Evolutionary conservation across 2,329 filamentous ascomycete species (phyloP), one percentile per base, ranked within the genome.

Genomic region (Paecilomyces sp.): DNA sequence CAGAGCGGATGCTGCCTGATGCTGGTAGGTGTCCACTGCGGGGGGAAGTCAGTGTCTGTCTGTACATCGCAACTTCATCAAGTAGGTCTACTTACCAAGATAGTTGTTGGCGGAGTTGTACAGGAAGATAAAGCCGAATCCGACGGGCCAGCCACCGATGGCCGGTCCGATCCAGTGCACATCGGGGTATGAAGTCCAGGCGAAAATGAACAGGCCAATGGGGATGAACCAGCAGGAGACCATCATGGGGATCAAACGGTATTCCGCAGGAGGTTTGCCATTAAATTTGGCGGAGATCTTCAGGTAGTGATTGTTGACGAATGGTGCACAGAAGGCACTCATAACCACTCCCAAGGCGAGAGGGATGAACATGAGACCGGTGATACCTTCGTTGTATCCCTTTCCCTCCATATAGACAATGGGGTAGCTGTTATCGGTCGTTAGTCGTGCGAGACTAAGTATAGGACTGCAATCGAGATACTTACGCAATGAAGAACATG

Each of bases 311-410:
- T 84, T 88, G 81, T 96, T 95, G 69, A 96, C 85, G 0, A 88
- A 65, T 0, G 91, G 88, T 0, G 89, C 79, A 73, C 85, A 90
- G 12, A 76, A 68, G 15, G 90, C 88, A 1, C 88, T 89, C 51
- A 77, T 61, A 1, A 93, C 18, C 15, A 94, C 90, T 56, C 91
- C 91, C 18, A 94, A 77, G 7, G 90, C 90, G 54, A 94, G 73
- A 1, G 90, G 90, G 63, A 94, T 92, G 74, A 95, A 95, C 88
- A 94, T 93, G 8, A 95, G 80, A 54, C 91, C 91, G 0, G 90
- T 92, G 30, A 79, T 87, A 36, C 88, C 83, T 30, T 90, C 82
- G 3, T 81, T 85, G 75, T 88, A 96, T 2, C 89, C 89, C 75
- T 96, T 95, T 61, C 89, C 88, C 73, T 86, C 80, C 65, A 91